Evolutionary conservation across 768 basidiomycete species (phyloP), one percentile per base, ranked within the genome.

Genomic region (Agaricus blazei): DNA sequence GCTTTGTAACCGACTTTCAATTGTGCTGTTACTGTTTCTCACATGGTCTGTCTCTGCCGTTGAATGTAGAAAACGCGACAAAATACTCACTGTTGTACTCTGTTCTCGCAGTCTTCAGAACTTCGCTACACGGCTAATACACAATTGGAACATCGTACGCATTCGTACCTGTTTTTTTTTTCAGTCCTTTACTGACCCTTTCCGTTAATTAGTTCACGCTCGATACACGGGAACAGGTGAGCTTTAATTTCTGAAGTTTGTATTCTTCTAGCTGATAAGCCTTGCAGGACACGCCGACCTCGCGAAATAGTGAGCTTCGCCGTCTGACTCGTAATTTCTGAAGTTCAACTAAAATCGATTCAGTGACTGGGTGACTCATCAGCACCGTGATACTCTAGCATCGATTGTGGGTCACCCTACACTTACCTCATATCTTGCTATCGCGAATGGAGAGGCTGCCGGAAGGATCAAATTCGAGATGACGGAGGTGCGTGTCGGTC

Each of bases 351-450:
- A 27, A 51, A n/a, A 51, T 48, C 11, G 19, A 36, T 31, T 15
- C 65, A 98, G 96, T 72, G 96, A 98, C 67, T 98, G 96, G 96
- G 71, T 96, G 44, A 97, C 93, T 6, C 93, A 98, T 71, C 96
- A 98, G 66, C 95, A 98, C 72, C 85, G 96, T 41, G 96, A 98
- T 68, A 95, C 93, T 19, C 75, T 92, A 58, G 75, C 95, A 24
- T 89, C 95, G 7, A 94, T 98, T 59, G 85, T 94, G 44, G 93
- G 96, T 2, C 97, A 99, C 68, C 81, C 93, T 3, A 80, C 90
- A 0, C 72, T 99, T 53, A 75, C 85, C 11, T 91, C 91, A 2
- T 99, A 88, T 67, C 77, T 98, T 45, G 86, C 94, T 1, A 84
- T 98, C 63, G 95, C 95, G 12, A 96, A 99, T 60, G 93, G 93